These are phyloP conservation scores for Leccinum barrowsii DNA, from an alignment of 768 basidiomycete species.

Conservation along the genomic window DNA sequence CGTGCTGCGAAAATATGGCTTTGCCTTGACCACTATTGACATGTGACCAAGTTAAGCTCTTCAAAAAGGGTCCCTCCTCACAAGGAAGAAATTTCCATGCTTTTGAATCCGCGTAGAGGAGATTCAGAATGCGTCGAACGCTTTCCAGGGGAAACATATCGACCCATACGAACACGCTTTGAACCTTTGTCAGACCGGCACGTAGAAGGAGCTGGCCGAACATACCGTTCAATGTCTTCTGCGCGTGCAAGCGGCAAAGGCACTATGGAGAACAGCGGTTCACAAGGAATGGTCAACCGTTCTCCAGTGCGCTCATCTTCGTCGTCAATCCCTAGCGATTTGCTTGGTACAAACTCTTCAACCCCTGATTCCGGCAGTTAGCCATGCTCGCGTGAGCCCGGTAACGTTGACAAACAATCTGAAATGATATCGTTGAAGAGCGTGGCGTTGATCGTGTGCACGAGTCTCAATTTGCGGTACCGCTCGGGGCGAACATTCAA, in stretches of 20 bases:
- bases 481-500: constrained; percentile 43
- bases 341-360: constrained; percentile 34
- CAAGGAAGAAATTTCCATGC: constrained; percentile 30
- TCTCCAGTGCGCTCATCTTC: constrained; percentile 39
- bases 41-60: constrained; percentile 28
- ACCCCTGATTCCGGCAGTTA: constrained; percentile 34
- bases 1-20: constrained; percentile 12
- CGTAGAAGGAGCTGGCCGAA: background rate
- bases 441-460: constrained; percentile 33
- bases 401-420: constrained; percentile 35
- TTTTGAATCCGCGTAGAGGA: constrained; percentile 27
- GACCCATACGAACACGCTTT: constrained; percentile 49
- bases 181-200: background rate
- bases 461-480: constrained; percentile 51
- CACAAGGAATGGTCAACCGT: constrained; percentile 43
- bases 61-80: constrained; percentile 23
- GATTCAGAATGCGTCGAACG: constrained; percentile 38
- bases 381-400: background rate
- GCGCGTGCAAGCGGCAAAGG: constrained; percentile 35
- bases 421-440: constrained; percentile 32
- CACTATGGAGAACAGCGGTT: constrained; percentile 35
- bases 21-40: constrained; percentile 8
- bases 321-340: constrained; percentile 35
- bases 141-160: constrained; percentile 50
- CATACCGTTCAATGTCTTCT: constrained; percentile 43